These are phyloP conservation scores for Plenodomus lindquistii DNA, from an alignment of 2,329 filamentous ascomycete genomes.

Conservation along the genomic window DNA sequence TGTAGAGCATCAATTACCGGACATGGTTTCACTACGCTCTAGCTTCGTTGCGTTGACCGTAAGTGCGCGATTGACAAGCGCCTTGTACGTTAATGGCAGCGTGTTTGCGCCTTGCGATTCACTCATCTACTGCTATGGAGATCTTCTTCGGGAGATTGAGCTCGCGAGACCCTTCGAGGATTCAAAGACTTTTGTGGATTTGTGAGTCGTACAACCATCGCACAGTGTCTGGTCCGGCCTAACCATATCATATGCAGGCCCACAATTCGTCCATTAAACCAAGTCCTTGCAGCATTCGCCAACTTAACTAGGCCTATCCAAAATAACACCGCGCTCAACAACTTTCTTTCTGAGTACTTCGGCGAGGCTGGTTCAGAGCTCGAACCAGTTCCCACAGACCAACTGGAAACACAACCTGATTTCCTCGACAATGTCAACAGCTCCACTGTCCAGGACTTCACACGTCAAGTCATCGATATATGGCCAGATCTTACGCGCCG, in stretches of 20 bases:
- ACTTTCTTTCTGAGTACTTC: slow-evolving; percentile 67
- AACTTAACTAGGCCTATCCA: slow-evolving; percentile 62
- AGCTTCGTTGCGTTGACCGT: slow-evolving; percentile 16
- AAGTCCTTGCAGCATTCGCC: slow-evolving; percentile 65
- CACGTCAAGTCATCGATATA: slow-evolving; percentile 66
- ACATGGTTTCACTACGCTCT: slow-evolving; percentile 15
- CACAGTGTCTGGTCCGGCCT: too few species aligned
- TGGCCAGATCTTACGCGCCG: slow-evolving; percentile 69
- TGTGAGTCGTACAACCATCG: slow-evolving; percentile 24
- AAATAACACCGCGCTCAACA: slow-evolving; percentile 65
- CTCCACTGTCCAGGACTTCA: slow-evolving; percentile 63
- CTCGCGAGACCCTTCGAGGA: slow-evolving; percentile 66
- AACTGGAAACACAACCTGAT: slow-evolving; percentile 60
- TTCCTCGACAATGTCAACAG: slow-evolving; percentile 63
- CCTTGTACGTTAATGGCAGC: slow-evolving; percentile 64
- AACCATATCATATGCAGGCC: slow-evolving; percentile 52
- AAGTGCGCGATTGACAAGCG: slow-evolving; percentile 35
- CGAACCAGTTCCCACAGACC: slow-evolving; percentile 54
- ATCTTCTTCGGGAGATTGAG: slow-evolving; percentile 65
- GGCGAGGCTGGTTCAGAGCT: slow-evolving; percentile 67
- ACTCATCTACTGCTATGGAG: slow-evolving; percentile 68
- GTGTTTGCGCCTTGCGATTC: slow-evolving; percentile 68
- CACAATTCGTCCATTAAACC: slow-evolving; percentile 60
- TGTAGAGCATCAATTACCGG: slow-evolving; percentile 4
- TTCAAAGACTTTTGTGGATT: slow-evolving; percentile 72